Percentiles rank a stretch among this genome's conserved stretches.
Evolutionary conservation across 768 basidiomycete species (phyloP).

Genomic region (Pulveroboletus ravenelii): DNA sequence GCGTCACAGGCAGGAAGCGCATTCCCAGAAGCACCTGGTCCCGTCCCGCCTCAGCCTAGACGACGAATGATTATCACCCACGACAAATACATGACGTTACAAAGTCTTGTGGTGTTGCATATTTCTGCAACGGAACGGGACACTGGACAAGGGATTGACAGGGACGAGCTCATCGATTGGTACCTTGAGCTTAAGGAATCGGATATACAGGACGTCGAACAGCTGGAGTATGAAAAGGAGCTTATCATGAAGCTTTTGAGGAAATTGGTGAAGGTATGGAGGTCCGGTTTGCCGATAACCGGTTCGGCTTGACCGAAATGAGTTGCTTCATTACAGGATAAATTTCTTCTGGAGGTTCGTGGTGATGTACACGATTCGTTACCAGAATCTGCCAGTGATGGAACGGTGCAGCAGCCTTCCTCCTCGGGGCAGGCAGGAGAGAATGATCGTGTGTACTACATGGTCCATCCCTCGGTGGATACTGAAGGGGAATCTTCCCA

Average conservation of each 20-base stretch:
- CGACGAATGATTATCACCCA: constrained; percentile 90
- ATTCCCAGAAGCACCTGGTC: constrained; percentile 28
- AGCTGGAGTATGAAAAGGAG: constrained; percentile 87
- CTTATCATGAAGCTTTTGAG: constrained; percentile 83
- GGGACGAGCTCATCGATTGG: constrained; percentile 94
- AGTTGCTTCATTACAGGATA: constrained; percentile 48
- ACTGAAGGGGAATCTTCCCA: constrained; percentile 48
- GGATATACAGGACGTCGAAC: constrained; percentile 77
- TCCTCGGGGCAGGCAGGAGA: constrained; percentile 49
- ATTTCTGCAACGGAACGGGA: constrained; percentile 72
- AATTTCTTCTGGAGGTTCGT: constrained; percentile 75
- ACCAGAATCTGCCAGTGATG: constrained; percentile 56
- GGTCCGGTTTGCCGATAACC: neutral
- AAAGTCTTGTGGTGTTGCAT: constrained; percentile 83
- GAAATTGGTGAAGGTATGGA: constrained; percentile 81
- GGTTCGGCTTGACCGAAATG: constrained; percentile 1
- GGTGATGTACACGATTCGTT: constrained; percentile 83
- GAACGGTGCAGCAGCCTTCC: constrained; percentile 43
- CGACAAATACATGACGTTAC: constrained; percentile 89
- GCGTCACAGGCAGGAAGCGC: constrained; percentile 28
- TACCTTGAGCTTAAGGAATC: constrained; percentile 88
- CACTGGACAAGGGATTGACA: constrained; percentile 72
- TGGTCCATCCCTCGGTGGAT: constrained; percentile 89
- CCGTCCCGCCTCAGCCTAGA: constrained; percentile 47
- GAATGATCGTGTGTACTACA: constrained; percentile 72